phyloP scores from a whole-genome alignment of 177 flowering plant species.

The Vitis hybrid region DNA sequence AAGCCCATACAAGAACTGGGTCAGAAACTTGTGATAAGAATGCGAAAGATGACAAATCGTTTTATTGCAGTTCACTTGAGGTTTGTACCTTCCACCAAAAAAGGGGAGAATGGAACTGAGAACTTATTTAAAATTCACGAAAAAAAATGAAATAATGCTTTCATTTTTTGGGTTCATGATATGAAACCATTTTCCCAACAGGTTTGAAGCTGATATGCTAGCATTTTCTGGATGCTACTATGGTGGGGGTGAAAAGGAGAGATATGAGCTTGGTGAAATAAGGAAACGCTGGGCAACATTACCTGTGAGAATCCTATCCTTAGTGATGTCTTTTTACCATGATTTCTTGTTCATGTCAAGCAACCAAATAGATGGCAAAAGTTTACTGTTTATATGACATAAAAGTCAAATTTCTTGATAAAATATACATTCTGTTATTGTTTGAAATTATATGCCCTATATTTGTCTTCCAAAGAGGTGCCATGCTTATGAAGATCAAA shows the following conservation, averaged over 20 bases:
- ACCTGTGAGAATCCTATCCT: conserved; percentile 65
- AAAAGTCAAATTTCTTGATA: background rate
- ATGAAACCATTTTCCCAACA: conserved; percentile 23
- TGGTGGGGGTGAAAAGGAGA: conserved; percentile 96
- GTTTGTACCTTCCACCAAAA: conserved; percentile 29
- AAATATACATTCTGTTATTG: background rate
- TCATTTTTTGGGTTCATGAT: background rate
- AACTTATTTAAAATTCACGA: background rate
- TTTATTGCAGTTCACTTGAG: conserved; percentile 95
- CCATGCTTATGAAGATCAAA: background rate
- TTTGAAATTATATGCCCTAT: background rate
- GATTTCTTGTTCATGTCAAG: background rate
- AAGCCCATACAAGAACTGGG: conserved; percentile 75
- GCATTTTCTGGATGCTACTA: conserved; percentile 99
- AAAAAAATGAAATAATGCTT: background rate
- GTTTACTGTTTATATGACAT: background rate
- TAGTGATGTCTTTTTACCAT: background rate
- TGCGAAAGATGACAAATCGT: conserved; percentile 74
- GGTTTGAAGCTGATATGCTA: conserved; percentile 99
- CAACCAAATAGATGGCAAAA: background rate
- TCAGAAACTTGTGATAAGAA: conserved; percentile 55
- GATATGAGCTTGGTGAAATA: conserved; percentile 75
- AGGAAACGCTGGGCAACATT: conserved; percentile 93
- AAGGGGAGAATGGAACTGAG: background rate
- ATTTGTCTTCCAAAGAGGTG: background rate